Conservation (phyloP, 148 eudicot species). For the Suaeda aralocaspica region DNA sequence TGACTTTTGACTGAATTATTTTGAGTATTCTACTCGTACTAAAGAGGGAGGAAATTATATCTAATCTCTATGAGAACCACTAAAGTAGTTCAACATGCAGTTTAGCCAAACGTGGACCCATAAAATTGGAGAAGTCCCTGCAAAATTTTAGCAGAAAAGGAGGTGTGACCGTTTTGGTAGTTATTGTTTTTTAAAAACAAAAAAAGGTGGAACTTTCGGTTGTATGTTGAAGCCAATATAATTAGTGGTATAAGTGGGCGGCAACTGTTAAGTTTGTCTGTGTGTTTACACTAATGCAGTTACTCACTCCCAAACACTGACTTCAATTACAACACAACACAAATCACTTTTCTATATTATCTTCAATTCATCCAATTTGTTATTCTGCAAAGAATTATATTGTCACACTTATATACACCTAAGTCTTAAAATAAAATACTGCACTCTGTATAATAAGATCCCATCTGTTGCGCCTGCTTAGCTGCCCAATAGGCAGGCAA, state of each 20-base stretch:
- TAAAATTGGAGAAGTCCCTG: background rate
- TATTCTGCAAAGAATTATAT: no score
- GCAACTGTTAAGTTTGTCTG: conserved; percentile 24
- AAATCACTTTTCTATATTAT: conserved; percentile 13
- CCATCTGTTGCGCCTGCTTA: background rate
- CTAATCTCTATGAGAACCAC: no score
- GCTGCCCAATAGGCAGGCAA: background rate
- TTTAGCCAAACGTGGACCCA: no score
- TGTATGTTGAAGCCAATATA: background rate
- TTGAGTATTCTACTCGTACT: no score
- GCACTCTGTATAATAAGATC: no score
- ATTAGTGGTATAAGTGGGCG: conserved; percentile 15
- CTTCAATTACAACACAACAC: background rate
- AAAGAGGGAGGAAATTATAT: no score
- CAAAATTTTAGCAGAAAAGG: background rate
- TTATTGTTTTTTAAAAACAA: background rate
- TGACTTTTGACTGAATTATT: no score
- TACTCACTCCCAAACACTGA: conserved; percentile 18
- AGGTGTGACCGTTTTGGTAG: conserved; percentile 1
- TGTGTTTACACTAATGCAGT: conserved; percentile 5
- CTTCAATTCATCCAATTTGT: background rate
- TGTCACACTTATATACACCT: no score
- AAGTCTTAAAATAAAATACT: no score
- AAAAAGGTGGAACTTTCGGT: background rate
- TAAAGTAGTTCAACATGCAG: no score